Percentiles rank a stretch among this genome's conserved stretches.
Conservation (phyloP, 495 filamentous ascomycete species). For the Oidiodendron maius region DNA sequence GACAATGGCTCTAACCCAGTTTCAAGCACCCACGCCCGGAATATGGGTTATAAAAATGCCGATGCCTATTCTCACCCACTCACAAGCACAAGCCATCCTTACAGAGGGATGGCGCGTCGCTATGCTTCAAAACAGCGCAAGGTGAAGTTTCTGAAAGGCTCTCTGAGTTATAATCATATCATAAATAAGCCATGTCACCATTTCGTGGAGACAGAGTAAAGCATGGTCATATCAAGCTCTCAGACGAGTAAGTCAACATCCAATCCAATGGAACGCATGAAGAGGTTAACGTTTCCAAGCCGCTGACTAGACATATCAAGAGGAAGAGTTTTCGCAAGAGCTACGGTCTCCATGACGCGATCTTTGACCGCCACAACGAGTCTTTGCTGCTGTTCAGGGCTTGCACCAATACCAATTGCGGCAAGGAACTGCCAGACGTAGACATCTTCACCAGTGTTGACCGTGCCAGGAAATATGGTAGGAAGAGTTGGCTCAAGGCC, state of each 20-base stretch:
- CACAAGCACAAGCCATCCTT: too few relatives aligned
- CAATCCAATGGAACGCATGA: slow-evolving; percentile 96
- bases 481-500: slow-evolving; percentile 74
- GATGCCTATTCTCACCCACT: too few relatives aligned
- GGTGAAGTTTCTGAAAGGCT: too few relatives aligned
- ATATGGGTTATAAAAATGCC: too few relatives aligned
- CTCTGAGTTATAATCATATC: too few relatives aligned
- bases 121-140: too few relatives aligned
- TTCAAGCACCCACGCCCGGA: too few relatives aligned
- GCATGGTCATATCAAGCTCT: slow-evolving; percentile 18
- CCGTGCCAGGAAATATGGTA: slow-evolving; percentile 78
- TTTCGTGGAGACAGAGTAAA: too few relatives aligned
- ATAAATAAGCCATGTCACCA: too few relatives aligned
- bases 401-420: slow-evolving; percentile 86
- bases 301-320: slow-evolving; percentile 74
- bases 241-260: slow-evolving; percentile 90
- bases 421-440: slow-evolving; percentile 98
- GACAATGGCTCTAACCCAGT: too few relatives aligned
- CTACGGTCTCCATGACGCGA: slow-evolving; percentile 92
- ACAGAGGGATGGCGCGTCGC: too few relatives aligned
- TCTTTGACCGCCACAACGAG: slow-evolving; percentile 96
- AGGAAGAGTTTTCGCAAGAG: slow-evolving; percentile 80
- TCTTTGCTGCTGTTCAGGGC: slow-evolving; percentile 86
- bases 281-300: slow-evolving; percentile 88
- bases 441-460: slow-evolving; percentile 78